Evolutionary conservation across 805 yeast species (phyloP), one percentile per base, ranked within the genome.

Genomic region (Cyberlindnera xylosilytica): DNA sequence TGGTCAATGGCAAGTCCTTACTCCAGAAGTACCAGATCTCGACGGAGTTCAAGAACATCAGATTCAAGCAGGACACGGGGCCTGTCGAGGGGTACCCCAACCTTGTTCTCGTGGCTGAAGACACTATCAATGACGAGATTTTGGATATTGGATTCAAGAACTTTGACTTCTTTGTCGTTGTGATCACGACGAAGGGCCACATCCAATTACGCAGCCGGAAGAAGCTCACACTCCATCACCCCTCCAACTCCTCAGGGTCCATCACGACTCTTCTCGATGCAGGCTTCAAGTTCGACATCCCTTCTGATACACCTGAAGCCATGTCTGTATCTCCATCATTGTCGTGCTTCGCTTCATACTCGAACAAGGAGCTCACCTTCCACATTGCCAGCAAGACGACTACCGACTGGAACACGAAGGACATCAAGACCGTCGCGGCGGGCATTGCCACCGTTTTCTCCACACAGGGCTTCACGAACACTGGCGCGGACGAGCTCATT

Each of bases 381-480:
- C 41, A 46, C 44, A 28, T 48, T 1, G 22, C 46, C 2, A 27
- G 12, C 2, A 51, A 37, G 24, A 13, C 28, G 0, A 19, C 31
- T 5, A 15, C 35, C 1, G 28, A 20, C 5, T 33, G 49, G 52
- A 34, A 24, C 20, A 38, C 43, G 7, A 46, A 46, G 18, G 58
- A 53, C 7, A 34, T 46, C 18, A 26, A 29, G 2, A 51, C 70
- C 2, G 62, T 78, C 1, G 72, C 85, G 0, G 79, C 78, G 1
- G 81, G 78, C 0, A 62, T 87, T 38, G 87, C 95, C 0, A 69
- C 74, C 22, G 64, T 79, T 6, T 88, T 85, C 58, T 78, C 93
- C 0, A 72, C 74, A 41, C 77, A 89, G 0, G 86, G 90, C 52
- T 85, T 81, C 60, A 71, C 80, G 36, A 83, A 76, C 39, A 66